phyloP scores from a whole-genome alignment of 805 yeast species.

The Yarrowia sp. region DNA sequence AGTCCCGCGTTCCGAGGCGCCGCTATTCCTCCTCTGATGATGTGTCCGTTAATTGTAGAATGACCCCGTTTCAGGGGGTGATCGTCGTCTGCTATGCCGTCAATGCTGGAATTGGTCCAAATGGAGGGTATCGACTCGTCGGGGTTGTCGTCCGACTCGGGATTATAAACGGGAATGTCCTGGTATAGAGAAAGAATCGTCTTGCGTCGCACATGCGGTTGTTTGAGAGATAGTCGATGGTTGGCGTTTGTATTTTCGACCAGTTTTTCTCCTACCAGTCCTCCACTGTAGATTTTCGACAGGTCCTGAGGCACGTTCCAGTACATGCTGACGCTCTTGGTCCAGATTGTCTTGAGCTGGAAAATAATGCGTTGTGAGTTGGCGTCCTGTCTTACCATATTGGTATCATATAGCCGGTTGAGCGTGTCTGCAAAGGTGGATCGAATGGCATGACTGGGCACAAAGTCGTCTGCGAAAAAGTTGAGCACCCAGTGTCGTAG shows the following conservation, averaged over 20 bases:
- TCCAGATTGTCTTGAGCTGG: conserved; percentile 53
- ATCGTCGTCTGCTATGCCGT: conserved; percentile 13
- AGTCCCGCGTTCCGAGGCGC: conserved; percentile 17
- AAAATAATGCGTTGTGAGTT: conserved; percentile 42
- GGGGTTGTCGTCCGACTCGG: neutral
- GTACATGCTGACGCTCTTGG: conserved; percentile 40
- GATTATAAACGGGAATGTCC: conserved; percentile 23
- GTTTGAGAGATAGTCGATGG: neutral
- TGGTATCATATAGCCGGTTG: conserved; percentile 40
- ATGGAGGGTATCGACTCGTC: conserved; percentile 20
- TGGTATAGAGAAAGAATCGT: conserved; percentile 31
- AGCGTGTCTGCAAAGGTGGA: conserved; percentile 41
- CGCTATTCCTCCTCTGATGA: conserved; percentile 22
- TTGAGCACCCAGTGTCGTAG: conserved; percentile 87
- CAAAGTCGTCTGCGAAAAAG: conserved; percentile 83
- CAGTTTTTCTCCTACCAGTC: conserved; percentile 31
- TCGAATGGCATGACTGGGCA: conserved; percentile 51
- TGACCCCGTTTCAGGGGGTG: conserved; percentile 16
- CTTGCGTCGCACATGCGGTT: conserved; percentile 29
- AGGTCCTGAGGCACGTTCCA: conserved; percentile 35
- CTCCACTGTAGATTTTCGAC: conserved; percentile 40
- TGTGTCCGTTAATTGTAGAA: conserved; percentile 18
- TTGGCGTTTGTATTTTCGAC: conserved; percentile 8
- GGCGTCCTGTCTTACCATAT: conserved; percentile 33
- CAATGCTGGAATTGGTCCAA: conserved; percentile 20